phyloP scores from a whole-genome alignment of 2,329 filamentous ascomycete genomes.

The Fusarium proliferatum region DNA sequence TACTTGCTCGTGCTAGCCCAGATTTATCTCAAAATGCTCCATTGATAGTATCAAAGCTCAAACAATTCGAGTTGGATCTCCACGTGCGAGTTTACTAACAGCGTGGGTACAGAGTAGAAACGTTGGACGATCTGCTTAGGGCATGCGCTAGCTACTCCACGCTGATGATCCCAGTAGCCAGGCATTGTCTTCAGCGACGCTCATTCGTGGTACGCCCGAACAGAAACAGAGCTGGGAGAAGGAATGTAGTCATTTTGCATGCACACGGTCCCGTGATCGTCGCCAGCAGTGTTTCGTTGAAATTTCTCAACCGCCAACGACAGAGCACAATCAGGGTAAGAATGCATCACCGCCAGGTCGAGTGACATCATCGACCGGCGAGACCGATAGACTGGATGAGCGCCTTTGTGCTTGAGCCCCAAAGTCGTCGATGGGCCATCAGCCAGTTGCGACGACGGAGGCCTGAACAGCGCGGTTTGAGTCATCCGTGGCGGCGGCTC shows the following conservation, averaged over 20 bases:
- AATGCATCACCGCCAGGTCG: constrained; percentile 32
- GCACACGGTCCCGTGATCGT: constrained; percentile 30
- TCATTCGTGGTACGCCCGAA: constrained; percentile 16
- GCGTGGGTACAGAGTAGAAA: constrained; percentile 22
- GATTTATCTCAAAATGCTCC: constrained; percentile 1
- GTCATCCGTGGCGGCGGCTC: constrained; percentile 39
- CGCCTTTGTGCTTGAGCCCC: constrained; percentile 30
- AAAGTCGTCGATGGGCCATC: constrained; percentile 20
- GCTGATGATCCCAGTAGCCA: constrained; percentile 26
- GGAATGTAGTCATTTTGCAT: constrained; percentile 32
- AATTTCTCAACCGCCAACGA: constrained; percentile 24
- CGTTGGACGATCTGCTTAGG: constrained; percentile 30
- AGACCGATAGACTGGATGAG: constrained; percentile 24
- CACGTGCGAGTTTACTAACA: constrained; percentile 26
- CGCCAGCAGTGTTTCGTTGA: constrained; percentile 14
- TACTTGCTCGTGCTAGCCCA: constrained; percentile 2
- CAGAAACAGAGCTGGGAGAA: constrained; percentile 15
- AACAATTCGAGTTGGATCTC: constrained; percentile 26
- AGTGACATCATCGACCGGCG: constrained; percentile 36
- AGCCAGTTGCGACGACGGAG: constrained; percentile 32
- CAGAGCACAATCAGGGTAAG: constrained; percentile 14
- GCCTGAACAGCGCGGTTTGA: constrained; percentile 24
- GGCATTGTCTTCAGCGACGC: constrained; percentile 9
- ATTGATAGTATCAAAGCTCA: constrained; percentile 22
- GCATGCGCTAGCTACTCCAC: constrained; percentile 29